Percentiles rank a stretch among this genome's conserved stretches.
These are phyloP conservation scores for Tilletia setariae DNA, from an alignment of 1,284 basidiomycete genomes.

Conservation along the genomic window DNA sequence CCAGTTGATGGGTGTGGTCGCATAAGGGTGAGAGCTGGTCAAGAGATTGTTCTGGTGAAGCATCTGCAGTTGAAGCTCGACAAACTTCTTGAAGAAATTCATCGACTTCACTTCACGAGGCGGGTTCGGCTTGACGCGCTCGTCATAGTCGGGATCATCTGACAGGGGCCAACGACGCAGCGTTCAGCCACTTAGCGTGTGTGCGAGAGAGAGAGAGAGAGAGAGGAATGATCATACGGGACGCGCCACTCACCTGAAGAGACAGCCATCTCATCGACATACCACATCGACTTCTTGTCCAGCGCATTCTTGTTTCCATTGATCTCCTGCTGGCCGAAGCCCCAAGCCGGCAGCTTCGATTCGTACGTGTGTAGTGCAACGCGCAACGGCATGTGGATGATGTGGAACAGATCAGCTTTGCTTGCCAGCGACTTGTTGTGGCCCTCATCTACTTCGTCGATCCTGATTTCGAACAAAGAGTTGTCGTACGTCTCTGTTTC, in stretches of 20 bases:
- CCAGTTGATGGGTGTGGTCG: slow-evolving; percentile 91
- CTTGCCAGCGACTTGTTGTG: slow-evolving; percentile 34
- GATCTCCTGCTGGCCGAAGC: slow-evolving; percentile 91
- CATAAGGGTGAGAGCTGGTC: slow-evolving; percentile 92
- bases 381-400: slow-evolving; percentile 78
- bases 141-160: slow-evolving; percentile 37
- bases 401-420: slow-evolving; percentile 32
- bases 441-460: slow-evolving; percentile 29
- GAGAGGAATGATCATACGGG: not conserved
- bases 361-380: slow-evolving; percentile 91
- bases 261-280: slow-evolving; percentile 69
- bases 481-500: slow-evolving; percentile 55
- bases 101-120: slow-evolving; percentile 72
- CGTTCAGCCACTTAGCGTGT: slow-evolving; percentile 3
- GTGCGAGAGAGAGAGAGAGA: too few relatives aligned
- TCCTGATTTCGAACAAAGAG: slow-evolving; percentile 46
- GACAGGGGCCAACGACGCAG: slow-evolving; percentile 20
- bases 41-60: slow-evolving; percentile 95
- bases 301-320: slow-evolving; percentile 92
- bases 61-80: slow-evolving; percentile 90
- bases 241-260: slow-evolving; percentile 62
- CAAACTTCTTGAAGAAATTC: slow-evolving; percentile 92
- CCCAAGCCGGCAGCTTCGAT: slow-evolving; percentile 85
- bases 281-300: slow-evolving; percentile 84
- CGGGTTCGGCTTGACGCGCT: slow-evolving; percentile 42